Percentiles rank a stretch among this genome's conserved stretches.
Conservation (phyloP, 352 stramenopile species). For the Stramenopiles sp. region DNA sequence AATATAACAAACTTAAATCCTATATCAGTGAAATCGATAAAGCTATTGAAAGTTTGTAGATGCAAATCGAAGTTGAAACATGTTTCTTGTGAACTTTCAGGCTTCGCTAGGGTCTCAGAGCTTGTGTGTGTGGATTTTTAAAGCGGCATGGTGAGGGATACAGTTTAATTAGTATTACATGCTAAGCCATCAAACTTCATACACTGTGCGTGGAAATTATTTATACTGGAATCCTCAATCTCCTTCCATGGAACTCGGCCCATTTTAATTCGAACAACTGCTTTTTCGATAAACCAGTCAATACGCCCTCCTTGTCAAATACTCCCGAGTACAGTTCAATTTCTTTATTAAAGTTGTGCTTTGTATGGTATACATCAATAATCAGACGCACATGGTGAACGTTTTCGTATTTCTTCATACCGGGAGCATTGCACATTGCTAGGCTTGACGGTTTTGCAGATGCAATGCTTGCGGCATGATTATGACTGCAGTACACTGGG, state of each 20-base stretch:
- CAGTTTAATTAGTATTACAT: too few relatives aligned
- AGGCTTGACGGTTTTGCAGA: background rate
- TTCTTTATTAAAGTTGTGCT: background rate
- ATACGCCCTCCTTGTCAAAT: background rate
- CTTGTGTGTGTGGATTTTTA: too few relatives aligned
- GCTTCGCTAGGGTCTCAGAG: too few relatives aligned
- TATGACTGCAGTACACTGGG: background rate
- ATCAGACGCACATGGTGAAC: background rate
- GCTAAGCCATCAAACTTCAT: too few relatives aligned
- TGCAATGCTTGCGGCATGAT: background rate
- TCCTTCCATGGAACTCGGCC: background rate
- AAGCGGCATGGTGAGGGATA: too few relatives aligned
- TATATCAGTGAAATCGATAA: constrained; percentile 17
- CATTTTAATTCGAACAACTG: constrained; percentile 4
- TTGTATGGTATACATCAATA: constrained; percentile 13
- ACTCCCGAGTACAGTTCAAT: background rate
- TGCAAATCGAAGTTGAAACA: background rate
- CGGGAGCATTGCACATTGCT: background rate
- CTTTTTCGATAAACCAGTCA: background rate
- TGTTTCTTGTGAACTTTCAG: background rate
- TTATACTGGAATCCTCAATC: background rate
- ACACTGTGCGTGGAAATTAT: too few relatives aligned
- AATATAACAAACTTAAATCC: constrained; percentile 34
- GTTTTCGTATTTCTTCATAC: constrained; percentile 1
- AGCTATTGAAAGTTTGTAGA: constrained; percentile 1